phyloP scores from a whole-genome alignment of 352 stramenopile species.

The Phytophthora pseudosyringae region DNA sequence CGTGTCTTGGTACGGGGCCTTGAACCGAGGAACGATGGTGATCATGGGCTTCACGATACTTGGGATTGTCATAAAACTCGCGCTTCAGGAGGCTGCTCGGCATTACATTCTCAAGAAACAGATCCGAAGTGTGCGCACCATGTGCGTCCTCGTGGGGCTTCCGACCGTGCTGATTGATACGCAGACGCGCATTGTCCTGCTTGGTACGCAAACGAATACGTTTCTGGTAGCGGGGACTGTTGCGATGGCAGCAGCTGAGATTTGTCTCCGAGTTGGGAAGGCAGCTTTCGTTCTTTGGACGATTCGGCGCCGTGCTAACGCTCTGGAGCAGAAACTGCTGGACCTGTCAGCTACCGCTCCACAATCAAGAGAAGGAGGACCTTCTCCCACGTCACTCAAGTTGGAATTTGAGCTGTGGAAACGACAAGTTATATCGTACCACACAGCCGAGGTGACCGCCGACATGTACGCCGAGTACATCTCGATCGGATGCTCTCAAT shows the following conservation, averaged over 20 bases:
- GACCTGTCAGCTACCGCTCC: not conserved
- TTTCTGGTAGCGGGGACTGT: conserved; percentile 29
- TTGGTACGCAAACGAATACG: conserved; percentile 33
- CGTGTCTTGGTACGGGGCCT: conserved; percentile 14
- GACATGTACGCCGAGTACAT: conserved; percentile 68
- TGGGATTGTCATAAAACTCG: conserved; percentile 39
- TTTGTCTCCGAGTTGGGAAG: conserved; percentile 35
- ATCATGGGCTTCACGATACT: conserved; percentile 29
- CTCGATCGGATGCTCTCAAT: conserved; percentile 52
- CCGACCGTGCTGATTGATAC: conserved; percentile 60
- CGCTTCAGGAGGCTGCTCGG: conserved; percentile 38
- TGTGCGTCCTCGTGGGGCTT: conserved; percentile 48
- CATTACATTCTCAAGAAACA: conserved; percentile 31
- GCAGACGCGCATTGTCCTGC: conserved; percentile 49
- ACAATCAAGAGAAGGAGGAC: not conserved
- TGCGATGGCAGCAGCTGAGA: conserved; percentile 35
- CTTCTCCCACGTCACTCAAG: not conserved
- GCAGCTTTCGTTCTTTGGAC: conserved; percentile 20
- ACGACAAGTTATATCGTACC: conserved; percentile 31
- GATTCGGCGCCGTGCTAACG: conserved; percentile 15
- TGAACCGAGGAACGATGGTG: conserved; percentile 11
- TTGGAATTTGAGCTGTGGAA: conserved; percentile 38
- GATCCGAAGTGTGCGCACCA: conserved; percentile 44
- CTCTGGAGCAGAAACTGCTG: conserved; percentile 7
- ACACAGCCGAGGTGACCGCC: conserved; percentile 47